Evolutionary conservation across 2,329 filamentous ascomycete genomes (phyloP), one percentile per base, ranked within the genome.

Genomic region (Aspergillus carbonarius): DNA sequence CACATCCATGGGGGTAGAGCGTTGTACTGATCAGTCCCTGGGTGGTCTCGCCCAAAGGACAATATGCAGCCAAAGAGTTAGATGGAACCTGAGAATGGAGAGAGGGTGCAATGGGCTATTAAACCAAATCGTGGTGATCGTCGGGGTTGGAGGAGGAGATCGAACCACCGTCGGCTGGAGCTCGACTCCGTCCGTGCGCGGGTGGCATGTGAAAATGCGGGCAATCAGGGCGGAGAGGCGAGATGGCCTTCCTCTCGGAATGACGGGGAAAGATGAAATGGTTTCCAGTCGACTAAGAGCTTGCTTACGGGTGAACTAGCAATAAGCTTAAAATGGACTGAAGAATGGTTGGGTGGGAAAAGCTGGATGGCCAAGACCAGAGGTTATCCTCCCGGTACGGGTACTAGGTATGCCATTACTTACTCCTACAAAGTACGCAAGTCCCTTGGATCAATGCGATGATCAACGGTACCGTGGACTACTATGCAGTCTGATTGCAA

Each of bases 71-170:
- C 86, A 34, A 87, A 85, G 69, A 99, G 86, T 77, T 98, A 93
- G 47, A 83, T 78, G 6, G 91, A 83, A 1, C 84, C 98, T 92
- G 54, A 88, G 87, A 70, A 97, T 96, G 57, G 92, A 96, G 77
- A 97, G 88, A 20, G 25, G 34, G 39, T 17, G 32, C 15, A 35
- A 57, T 18, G 30, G 37, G n/a, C 25, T 48, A 27, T 47, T 47
- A 47, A 47, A 17, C 42, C 23, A 40, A 49, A 37, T 47, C 23
- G 20, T 25, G 42, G 23, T n/a, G 20, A 25, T 46, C 25, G 44
- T 32, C 44, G 44, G 44, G 44, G 25, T 48, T 30, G 25, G n/a
- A 30, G 44, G 25, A 30, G 44, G 34, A 34, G 40, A 44, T 20
- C 44, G 48, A 30, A 13, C 57, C 25, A 23, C 55, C 56, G 44